phyloP scores from a whole-genome alignment of 805 yeast species.

The Pichia cabralensis region DNA sequence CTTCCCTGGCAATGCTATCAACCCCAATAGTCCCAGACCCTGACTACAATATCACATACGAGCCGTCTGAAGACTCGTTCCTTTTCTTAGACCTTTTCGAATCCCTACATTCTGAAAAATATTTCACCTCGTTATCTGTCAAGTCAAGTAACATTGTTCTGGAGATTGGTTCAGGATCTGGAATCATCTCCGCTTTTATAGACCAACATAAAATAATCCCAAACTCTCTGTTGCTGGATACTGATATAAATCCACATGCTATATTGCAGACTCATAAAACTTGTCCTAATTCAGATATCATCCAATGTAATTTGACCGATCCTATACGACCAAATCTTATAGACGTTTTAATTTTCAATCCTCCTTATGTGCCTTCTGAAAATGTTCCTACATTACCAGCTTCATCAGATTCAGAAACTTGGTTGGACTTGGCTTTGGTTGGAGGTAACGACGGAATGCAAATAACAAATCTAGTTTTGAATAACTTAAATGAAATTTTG shows the following conservation, averaged over 20 bases:
- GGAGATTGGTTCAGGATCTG: conserved; percentile 91
- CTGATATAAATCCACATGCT: conserved; percentile 79
- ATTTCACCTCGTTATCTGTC: conserved; percentile 18
- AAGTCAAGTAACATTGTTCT: conserved; percentile 37
- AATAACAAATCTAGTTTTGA: conserved; percentile 58
- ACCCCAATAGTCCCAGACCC: conserved; percentile 57
- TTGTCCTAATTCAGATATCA: conserved; percentile 10
- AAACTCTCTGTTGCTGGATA: conserved; percentile 45
- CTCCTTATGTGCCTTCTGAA: conserved; percentile 94
- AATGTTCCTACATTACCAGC: conserved; percentile 53
- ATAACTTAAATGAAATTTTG: conserved; percentile 42
- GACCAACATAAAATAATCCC: conserved; percentile 44
- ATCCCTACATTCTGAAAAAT: conserved; percentile 29
- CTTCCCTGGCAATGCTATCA: conserved; percentile 64
- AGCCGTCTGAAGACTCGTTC: conserved; percentile 91
- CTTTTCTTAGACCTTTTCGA: conserved; percentile 77
- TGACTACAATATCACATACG: conserved; percentile 72
- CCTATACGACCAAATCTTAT: conserved; percentile 44
- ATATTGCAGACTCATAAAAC: conserved; percentile 45
- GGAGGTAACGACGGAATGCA: conserved; percentile 93
- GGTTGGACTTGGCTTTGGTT: conserved; percentile 84
- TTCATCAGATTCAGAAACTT: conserved; percentile 36
- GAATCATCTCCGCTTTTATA: conserved; percentile 74
- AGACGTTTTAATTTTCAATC: conserved; percentile 80
- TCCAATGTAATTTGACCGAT: conserved; percentile 27